Evolutionary conservation across 2,329 filamentous ascomycete genomes (phyloP).

Genomic region (Gnomoniopsis sp.): DNA sequence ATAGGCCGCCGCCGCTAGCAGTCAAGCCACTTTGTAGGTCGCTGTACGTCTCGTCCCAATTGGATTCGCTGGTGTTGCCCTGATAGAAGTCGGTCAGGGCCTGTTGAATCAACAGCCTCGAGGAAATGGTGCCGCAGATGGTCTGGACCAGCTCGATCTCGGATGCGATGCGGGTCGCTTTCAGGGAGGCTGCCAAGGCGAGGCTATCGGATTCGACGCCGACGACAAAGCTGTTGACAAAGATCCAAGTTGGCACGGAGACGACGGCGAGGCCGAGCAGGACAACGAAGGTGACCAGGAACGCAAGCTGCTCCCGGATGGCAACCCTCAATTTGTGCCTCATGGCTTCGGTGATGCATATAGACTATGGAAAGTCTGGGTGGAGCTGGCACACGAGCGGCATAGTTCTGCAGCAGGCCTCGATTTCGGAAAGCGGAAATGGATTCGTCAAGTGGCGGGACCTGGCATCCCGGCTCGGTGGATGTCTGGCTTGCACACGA

Average conservation of each 20-base stretch:
- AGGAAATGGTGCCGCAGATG: constrained; percentile 68
- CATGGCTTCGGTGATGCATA: constrained; percentile 17
- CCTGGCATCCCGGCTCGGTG: no score
- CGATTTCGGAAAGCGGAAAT: no score
- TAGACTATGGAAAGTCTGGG: constrained; percentile 28
- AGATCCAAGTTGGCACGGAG: constrained; percentile 70
- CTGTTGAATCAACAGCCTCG: constrained; percentile 57
- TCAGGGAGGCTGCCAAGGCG: constrained; percentile 77
- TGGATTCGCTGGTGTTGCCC: constrained; percentile 51
- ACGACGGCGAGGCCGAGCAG: constrained; percentile 74
- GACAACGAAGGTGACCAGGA: constrained; percentile 72
- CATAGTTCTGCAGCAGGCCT: constrained; percentile 31
- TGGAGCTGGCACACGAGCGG: constrained; percentile 23
- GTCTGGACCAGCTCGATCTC: constrained; percentile 78
- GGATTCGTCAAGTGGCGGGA: no score
- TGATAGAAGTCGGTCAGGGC: constrained; percentile 49
- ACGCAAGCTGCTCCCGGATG: constrained; percentile 82
- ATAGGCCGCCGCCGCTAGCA: constrained; percentile 50
- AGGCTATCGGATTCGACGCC: constrained; percentile 59
- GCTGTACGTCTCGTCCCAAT: constrained; percentile 58
- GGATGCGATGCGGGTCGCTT: constrained; percentile 75
- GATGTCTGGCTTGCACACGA: no score
- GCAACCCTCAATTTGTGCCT: constrained; percentile 69
- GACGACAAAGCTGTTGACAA: constrained; percentile 52
- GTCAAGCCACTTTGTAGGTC: constrained; percentile 72